phyloP scores from a whole-genome alignment of 441 rosid species.

The Biscutella laevigata region DNA sequence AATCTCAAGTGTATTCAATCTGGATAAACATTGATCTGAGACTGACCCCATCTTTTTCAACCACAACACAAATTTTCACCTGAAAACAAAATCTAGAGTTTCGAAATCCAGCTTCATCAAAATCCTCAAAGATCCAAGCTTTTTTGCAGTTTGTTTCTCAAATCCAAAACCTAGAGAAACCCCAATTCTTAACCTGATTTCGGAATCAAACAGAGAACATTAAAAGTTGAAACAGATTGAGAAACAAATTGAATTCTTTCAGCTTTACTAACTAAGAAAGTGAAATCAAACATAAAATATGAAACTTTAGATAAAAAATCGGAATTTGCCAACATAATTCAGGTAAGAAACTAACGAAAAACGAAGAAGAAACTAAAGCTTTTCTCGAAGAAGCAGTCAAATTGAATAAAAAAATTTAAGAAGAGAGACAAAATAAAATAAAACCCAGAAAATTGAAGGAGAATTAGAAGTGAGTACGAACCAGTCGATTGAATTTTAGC shows the following conservation, averaged over 20 bases:
- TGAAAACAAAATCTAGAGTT: neutral
- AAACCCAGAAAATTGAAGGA: neutral
- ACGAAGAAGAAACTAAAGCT: neutral
- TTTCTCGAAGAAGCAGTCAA: too few species aligned
- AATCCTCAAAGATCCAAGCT: slow-evolving; percentile 8
- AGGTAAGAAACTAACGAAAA: neutral
- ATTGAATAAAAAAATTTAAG: too few species aligned
- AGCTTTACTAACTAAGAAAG: slow-evolving; percentile 14
- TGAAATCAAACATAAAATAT: neutral
- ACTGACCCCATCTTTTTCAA: slow-evolving; percentile 16
- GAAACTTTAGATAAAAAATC: neutral
- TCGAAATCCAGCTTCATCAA: neutral
- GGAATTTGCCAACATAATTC: neutral
- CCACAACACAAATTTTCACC: neutral
- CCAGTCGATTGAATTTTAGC: slow-evolving; percentile 23
- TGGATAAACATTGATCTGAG: slow-evolving; percentile 2
- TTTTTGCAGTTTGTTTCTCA: neutral
- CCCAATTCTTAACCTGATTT: slow-evolving; percentile 3
- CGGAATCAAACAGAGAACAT: neutral
- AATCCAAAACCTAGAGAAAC: neutral
- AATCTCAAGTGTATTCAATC: slow-evolving; percentile 15
- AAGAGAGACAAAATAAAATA: neutral
- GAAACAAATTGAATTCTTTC: too few species aligned
- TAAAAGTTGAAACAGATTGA: neutral
- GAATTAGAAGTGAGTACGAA: slow-evolving; percentile 17